phyloP scores from a whole-genome alignment of 2,329 filamentous ascomycete genomes.

The Penicillium sp. region DNA sequence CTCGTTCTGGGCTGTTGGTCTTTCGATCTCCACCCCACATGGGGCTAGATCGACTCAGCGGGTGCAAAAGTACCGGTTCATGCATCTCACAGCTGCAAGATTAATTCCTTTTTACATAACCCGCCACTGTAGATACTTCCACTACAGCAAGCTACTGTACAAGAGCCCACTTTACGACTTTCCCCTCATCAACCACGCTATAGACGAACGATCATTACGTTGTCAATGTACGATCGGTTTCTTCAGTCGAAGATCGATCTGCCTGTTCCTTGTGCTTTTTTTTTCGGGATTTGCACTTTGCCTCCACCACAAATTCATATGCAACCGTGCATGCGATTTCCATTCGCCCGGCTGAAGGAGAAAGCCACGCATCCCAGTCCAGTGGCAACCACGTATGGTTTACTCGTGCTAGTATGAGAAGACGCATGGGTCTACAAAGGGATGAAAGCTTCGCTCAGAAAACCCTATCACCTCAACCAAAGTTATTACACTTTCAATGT shows the following conservation, averaged over 20 bases:
- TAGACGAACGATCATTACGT: constrained; percentile 1
- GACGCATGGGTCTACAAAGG: constrained; percentile 6
- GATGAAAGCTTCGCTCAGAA: not conserved
- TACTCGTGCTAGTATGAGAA: constrained; percentile 15
- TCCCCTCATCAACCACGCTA: not conserved
- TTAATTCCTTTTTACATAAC: constrained; percentile 4
- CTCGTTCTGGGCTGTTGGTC: not conserved
- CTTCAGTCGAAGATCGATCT: constrained; percentile 12
- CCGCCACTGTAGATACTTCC: constrained; percentile 7
- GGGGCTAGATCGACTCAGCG: constrained; percentile 7
- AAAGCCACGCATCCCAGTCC: not conserved
- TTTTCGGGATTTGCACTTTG: not conserved
- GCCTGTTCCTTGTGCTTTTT: not conserved
- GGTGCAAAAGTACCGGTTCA: constrained; percentile 21
- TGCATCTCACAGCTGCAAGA: constrained; percentile 17
- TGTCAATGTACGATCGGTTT: constrained; percentile 10
- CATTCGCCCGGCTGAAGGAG: not conserved
- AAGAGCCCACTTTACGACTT: constrained; percentile 1
- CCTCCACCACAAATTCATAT: not conserved
- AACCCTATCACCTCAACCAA: not conserved
- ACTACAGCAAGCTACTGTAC: constrained; percentile 15
- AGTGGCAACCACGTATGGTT: constrained; percentile 11
- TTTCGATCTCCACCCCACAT: not conserved
- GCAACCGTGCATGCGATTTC: not conserved
- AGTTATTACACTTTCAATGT: not conserved